Base-by-base conservation (phyloP, 2,329 filamentous ascomycete genomes). In the Lasiodiplodia gonubiensis region DNA sequence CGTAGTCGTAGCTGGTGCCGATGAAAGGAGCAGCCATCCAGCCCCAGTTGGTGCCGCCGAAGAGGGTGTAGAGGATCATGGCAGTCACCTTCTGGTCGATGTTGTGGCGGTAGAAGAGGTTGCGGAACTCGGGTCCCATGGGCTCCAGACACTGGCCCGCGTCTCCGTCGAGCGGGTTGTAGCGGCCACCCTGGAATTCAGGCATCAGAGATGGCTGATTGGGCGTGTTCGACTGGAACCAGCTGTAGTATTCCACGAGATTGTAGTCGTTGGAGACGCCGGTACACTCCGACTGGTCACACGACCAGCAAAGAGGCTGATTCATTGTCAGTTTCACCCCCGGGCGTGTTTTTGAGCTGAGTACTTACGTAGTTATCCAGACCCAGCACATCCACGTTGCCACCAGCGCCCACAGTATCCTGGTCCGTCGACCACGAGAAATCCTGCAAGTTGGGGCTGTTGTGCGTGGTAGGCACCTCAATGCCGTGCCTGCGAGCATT, bases 41-140 rank as follows among this genome's bases (percentile, higher is more conserved):
- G 6, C 87, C 88, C 87, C 86, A 89, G 69, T 86, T 89, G 0
- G 88, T 90, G 3, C 88, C 88, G 5, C 88, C 88, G 64, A 84
- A 90, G 64, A 88, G 78, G 86, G 90, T 90, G 73, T 90, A 90
- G 1, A 90, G 75, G 30, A 83, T 88, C 66, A 89, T 83, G 0
- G 86, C 86, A 0, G 86, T 87, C 3, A 89, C 83, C 1, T 86
- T 81, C 70, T 89, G 85, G 35, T 82, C 86, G 37, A 90, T 85
- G 64, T 89, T 83, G 72, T 89, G 85, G 10, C 87, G 82, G 73
- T 90, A 90, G 76, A 88, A 90, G 5, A 90, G 74, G 68, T 89
- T 89, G 2, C 85, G 87, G 70, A 88, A 90, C 61, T 88, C 85
- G 0, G 84, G 80, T 0, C 86, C 86, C 23, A 86, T 87, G 52